Conservation (phyloP, 768 basidiomycete species). For the Multifurca ochricompacta region DNA sequence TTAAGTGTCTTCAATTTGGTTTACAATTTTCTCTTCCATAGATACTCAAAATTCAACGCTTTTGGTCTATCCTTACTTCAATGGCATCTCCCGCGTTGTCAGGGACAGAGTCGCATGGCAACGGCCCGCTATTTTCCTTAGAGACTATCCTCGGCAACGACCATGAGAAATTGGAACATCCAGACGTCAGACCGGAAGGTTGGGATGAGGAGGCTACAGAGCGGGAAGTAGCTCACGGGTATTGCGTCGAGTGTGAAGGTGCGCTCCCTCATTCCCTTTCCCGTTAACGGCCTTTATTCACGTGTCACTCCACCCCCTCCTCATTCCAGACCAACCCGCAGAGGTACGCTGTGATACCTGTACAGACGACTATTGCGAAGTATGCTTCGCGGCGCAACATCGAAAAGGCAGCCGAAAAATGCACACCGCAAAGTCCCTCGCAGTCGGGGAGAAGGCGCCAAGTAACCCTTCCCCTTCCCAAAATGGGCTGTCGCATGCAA, state of each 20-base stretch:
- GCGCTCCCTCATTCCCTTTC: conserved; percentile 13
- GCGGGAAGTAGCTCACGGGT: conserved; percentile 48
- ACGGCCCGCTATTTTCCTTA: conserved; percentile 41
- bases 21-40: neutral
- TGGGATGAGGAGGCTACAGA: conserved; percentile 60
- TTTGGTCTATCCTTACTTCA: neutral
- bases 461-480: conserved; percentile 19
- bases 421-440: conserved; percentile 48
- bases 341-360: conserved; percentile 67
- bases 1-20: neutral
- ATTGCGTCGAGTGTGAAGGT: conserved; percentile 87
- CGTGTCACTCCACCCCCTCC: too few species aligned
- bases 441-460: conserved; percentile 16
- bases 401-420: conserved; percentile 69
- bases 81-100: conserved; percentile 9
- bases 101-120: conserved; percentile 6
- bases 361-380: conserved; percentile 68
- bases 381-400: conserved; percentile 81
- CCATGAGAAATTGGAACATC: conserved; percentile 57
- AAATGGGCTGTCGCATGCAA: conserved; percentile 22
- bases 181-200: conserved; percentile 38
- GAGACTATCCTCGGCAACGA: conserved; percentile 62
- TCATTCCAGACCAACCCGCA: conserved; percentile 66
- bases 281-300: neutral
- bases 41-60: conserved; percentile 3